Conservation (phyloP, 805 yeast species). For the Hermanozyma aechmeae region DNA sequence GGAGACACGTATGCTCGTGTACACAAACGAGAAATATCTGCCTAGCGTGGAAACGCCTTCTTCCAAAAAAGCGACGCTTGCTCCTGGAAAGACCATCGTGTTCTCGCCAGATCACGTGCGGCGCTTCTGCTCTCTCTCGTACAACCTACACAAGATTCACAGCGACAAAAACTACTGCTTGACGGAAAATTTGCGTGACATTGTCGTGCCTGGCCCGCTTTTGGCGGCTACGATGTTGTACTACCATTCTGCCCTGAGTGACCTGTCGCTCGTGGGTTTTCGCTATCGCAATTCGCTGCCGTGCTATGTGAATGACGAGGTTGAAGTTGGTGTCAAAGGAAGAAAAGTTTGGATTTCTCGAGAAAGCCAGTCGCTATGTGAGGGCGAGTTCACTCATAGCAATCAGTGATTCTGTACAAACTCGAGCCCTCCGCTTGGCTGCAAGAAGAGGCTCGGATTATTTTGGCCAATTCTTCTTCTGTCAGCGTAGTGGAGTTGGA, state of each 20-base stretch:
- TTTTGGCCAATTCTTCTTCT: too few species aligned
- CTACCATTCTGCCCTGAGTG: neutral
- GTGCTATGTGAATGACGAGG: conserved; percentile 31
- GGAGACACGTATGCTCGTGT: conserved; percentile 56
- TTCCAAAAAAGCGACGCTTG: conserved; percentile 4
- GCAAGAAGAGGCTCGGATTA: too few species aligned
- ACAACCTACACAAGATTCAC: conserved; percentile 81
- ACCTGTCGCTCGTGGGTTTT: neutral
- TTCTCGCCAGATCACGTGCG: conserved; percentile 39
- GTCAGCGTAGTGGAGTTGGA: too few species aligned
- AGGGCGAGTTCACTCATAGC: too few species aligned
- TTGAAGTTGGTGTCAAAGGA: conserved; percentile 2
- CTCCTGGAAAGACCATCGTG: neutral
- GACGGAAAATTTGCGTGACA: conserved; percentile 50
- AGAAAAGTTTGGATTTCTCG: neutral
- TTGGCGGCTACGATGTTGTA: conserved; percentile 46
- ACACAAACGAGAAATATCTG: conserved; percentile 36
- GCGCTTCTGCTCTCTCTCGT: conserved; percentile 66
- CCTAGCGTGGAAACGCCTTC: neutral
- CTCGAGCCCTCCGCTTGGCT: too few species aligned
- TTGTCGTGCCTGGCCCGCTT: conserved; percentile 78
- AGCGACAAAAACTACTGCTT: conserved; percentile 50
- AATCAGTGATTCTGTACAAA: too few species aligned
- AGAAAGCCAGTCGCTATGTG: too few species aligned
- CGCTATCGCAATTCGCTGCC: conserved; percentile 43